A percentile compares a stretch with the other conserved stretches of the same genome.
Evolutionary conservation across 306 rosid species (phyloP).

Genomic region (Crataegus laevigata): DNA sequence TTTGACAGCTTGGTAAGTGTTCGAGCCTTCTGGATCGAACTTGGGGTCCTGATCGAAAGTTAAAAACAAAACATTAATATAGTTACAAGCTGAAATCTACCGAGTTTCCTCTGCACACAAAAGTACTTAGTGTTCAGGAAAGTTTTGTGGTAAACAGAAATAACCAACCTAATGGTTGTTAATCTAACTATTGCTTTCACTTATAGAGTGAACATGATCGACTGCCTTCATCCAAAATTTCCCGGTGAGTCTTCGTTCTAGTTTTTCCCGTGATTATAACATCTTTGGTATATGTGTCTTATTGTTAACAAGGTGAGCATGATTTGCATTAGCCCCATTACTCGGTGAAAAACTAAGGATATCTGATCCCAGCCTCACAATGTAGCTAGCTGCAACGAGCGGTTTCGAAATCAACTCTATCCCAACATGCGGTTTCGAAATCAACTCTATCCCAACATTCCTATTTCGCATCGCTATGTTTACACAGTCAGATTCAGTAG

Average conservation of each 20-base stretch:
- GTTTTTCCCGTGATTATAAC: not conserved
- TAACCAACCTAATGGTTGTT: not conserved
- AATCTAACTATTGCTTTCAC: not conserved
- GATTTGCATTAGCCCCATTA: not conserved
- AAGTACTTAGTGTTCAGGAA: not conserved
- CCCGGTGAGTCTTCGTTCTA: not conserved
- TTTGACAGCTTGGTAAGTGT: slow-evolving; percentile 63
- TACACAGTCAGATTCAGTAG: not conserved
- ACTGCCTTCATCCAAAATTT: not conserved
- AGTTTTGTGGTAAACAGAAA: not conserved
- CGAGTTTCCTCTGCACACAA: not conserved
- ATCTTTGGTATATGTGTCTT: not conserved
- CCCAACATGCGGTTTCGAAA: not conserved
- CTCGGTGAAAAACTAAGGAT: not conserved
- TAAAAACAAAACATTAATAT: slow-evolving; percentile 13
- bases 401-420: not conserved
- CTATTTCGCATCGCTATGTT: not conserved
- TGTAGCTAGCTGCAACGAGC: not conserved
- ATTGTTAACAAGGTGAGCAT: not conserved
- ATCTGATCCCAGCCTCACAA: not conserved
- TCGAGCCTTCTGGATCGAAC: slow-evolving; percentile 69
- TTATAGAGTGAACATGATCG: not conserved
- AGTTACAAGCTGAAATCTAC: not conserved
- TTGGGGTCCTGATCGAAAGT: slow-evolving; percentile 59
- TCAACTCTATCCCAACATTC: not conserved